Conservation (phyloP, 164 flowering plant genomes). For the Saururus chinensis region DNA sequence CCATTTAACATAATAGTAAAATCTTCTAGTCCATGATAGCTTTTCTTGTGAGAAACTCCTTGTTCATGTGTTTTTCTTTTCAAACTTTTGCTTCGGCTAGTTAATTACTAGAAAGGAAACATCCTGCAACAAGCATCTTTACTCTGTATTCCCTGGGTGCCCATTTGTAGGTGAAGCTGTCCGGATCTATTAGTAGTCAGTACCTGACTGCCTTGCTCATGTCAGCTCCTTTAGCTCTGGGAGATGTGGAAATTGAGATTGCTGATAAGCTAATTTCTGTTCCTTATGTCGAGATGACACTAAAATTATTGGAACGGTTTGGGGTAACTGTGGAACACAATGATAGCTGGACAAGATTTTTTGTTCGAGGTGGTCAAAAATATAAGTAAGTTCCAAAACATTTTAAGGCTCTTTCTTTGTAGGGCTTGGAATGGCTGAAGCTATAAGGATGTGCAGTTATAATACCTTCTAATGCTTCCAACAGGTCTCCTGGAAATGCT, state of each 20-base stretch:
- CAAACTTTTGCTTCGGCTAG: background rate
- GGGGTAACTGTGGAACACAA: constrained; percentile 73
- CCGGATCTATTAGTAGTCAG: constrained; percentile 94
- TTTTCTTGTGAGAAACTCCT: background rate
- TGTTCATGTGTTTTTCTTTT: background rate
- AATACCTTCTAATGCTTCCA: background rate
- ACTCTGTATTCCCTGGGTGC: background rate
- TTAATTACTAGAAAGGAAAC: background rate
- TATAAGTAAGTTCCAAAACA: constrained; percentile 56
- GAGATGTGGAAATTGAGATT: constrained; percentile 92
- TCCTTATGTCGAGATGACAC: constrained; percentile 97
- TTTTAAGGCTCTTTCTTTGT: background rate
- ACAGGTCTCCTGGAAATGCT: constrained; percentile 90
- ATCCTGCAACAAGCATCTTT: background rate
- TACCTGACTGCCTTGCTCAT: constrained; percentile 95
- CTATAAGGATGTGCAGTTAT: background rate
- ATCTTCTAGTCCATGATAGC: background rate
- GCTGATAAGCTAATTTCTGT: constrained; percentile 84
- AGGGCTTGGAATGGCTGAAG: background rate
- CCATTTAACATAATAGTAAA: background rate
- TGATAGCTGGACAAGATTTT: constrained; percentile 79
- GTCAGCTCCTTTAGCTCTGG: constrained; percentile 95
- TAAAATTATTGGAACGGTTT: constrained; percentile 92
- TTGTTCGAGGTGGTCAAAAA: constrained; percentile 77
- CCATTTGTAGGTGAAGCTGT: constrained; percentile 74